Percentiles rank a stretch among this genome's conserved stretches.
Conservation (phyloP, 129 eudicot genomes). For the Rutidosis leptorrhynchoides region DNA sequence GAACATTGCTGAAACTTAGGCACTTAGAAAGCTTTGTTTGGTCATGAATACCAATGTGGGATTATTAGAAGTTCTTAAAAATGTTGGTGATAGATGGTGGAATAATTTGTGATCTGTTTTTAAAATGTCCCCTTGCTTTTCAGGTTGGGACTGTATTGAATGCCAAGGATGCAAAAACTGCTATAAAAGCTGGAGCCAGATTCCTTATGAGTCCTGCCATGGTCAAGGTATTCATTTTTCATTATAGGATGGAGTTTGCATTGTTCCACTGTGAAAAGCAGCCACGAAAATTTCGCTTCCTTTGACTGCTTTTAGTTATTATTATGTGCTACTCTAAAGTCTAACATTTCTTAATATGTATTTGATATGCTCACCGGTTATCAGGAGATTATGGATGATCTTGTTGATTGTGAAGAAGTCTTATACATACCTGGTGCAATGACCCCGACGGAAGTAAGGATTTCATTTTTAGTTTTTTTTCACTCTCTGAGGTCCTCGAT, state of each 20-base stretch:
- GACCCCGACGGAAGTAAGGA: constrained; percentile 86
- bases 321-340: too few species aligned
- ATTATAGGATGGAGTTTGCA: too few species aligned
- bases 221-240: constrained; percentile 45
- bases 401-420: constrained; percentile 44
- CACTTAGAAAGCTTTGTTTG: too few species aligned
- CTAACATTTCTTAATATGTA: too few species aligned
- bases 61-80: too few species aligned
- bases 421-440: constrained; percentile 77
- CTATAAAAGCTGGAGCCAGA: constrained; percentile 65
- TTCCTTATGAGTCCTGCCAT: constrained; percentile 89
- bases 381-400: constrained; percentile 58
- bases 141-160: constrained; percentile 81
- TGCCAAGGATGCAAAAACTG: constrained; percentile 52
- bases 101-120: too few species aligned
- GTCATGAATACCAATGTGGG: too few species aligned
- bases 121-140: constrained; percentile 16
- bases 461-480: constrained; percentile 4
- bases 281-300: too few species aligned
- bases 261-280: too few species aligned
- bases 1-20: too few species aligned
- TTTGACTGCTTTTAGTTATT: too few species aligned
- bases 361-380: constrained; percentile 6
- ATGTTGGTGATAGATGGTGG: too few species aligned
- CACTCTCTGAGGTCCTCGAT: not conserved